Conservation (phyloP, 257 asterid species). For the Mentha longifolia region DNA sequence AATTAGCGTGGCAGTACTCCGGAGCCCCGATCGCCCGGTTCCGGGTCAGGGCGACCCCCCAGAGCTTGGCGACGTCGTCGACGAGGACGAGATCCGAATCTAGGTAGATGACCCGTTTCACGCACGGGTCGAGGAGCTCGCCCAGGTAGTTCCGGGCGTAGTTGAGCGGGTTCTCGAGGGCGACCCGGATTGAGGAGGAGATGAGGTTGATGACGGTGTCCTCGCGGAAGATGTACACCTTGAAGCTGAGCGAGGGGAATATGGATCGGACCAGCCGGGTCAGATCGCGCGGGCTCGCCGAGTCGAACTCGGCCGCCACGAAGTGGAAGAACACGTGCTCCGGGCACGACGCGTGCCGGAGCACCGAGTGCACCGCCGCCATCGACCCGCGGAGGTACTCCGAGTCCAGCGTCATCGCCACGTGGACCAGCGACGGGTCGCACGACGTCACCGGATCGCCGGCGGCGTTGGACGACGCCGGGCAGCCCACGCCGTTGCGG, state of each 20-base stretch:
- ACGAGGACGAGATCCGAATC: constrained; percentile 76
- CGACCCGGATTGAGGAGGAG: constrained; percentile 66
- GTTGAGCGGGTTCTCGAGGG: constrained; percentile 77
- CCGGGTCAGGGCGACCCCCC: constrained; percentile 43
- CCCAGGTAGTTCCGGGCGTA: constrained; percentile 87
- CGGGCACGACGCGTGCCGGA: constrained; percentile 87
- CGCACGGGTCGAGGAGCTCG: constrained; percentile 67
- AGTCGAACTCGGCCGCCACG: constrained; percentile 78
- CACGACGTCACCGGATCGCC: constrained; percentile 43
- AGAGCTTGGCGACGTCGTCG: constrained; percentile 64
- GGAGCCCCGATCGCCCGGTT: constrained; percentile 66
- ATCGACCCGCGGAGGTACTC: constrained; percentile 79
- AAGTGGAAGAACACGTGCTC: constrained; percentile 73
- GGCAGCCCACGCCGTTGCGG: constrained; percentile 53
- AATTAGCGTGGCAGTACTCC: constrained; percentile 84
- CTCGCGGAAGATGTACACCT: constrained; percentile 70
- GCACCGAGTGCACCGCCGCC: constrained; percentile 86
- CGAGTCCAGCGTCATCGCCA: constrained; percentile 86
- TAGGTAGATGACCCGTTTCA: constrained; percentile 68
- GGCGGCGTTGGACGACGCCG: neutral
- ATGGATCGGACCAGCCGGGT: constrained; percentile 63
- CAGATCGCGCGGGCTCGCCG: constrained; percentile 59
- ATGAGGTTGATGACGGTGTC: constrained; percentile 69
- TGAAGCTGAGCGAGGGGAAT: constrained; percentile 73
- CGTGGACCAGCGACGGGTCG: constrained; percentile 66